A percentile compares a stretch with the other conserved stretches of the same genome.
Conservation (phyloP, 768 basidiomycete genomes). For the Cyclocybe cylindracea region DNA sequence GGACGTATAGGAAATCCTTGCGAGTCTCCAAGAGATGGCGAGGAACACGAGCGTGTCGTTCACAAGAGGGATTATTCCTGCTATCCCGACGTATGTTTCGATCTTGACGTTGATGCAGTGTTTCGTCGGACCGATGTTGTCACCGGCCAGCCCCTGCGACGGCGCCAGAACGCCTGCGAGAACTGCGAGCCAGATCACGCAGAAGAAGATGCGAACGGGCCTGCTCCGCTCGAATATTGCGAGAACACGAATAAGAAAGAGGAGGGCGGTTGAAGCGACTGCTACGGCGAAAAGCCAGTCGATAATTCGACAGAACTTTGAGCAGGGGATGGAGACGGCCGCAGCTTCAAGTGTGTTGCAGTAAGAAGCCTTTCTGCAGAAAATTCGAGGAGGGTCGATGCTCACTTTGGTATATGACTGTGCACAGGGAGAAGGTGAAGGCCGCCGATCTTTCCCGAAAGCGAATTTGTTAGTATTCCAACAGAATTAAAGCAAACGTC, state of each 20-base stretch:
- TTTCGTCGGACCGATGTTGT: conserved; percentile 16
- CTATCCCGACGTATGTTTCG: conserved; percentile 12
- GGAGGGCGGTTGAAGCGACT: conserved; percentile 16
- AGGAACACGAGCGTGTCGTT: conserved; percentile 32
- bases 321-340: conserved; percentile 4
- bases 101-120: conserved; percentile 21
- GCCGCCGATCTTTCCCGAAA: too few relatives aligned
- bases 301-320: background rate
- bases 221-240: conserved; percentile 20
- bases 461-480: too few relatives aligned
- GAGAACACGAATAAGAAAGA: conserved; percentile 26
- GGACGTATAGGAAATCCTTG: conserved; percentile 9
- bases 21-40: conserved; percentile 29
- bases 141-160: conserved; percentile 16
- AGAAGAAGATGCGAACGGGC: conserved; percentile 19
- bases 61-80: conserved; percentile 19
- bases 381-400: too few relatives aligned
- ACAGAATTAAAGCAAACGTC: too few relatives aligned
- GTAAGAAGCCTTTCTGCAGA: too few relatives aligned
- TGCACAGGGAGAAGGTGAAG: too few relatives aligned
- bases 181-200: conserved; percentile 26
- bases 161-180: conserved; percentile 22
- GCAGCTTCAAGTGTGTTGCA: background rate
- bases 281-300: conserved; percentile 12
- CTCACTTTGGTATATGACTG: too few relatives aligned